Conservation (phyloP, 805 yeast species). For the Ogataea paraovalis region DNA sequence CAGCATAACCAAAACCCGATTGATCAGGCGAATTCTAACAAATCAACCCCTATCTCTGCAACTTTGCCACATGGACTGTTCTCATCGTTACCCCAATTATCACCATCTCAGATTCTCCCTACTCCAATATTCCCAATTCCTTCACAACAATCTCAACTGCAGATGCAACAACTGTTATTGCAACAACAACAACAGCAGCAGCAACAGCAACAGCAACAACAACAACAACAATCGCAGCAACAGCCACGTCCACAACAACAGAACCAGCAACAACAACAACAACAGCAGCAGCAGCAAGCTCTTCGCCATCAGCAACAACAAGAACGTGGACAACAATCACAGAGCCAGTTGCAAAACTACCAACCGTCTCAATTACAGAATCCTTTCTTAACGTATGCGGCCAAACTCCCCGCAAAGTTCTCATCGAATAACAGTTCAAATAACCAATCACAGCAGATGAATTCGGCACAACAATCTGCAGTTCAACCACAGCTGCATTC, state of each 20-base stretch:
- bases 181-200: slow-evolving; percentile 18
- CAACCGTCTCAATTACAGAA: slow-evolving; percentile 1
- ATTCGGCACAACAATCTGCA: slow-evolving; percentile 4
- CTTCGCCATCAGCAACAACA: not conserved
- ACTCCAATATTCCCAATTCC: slow-evolving; percentile 26
- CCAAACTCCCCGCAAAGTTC: slow-evolving; percentile 25
- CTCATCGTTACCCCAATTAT: slow-evolving; percentile 28
- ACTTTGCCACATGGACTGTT: slow-evolving; percentile 27
- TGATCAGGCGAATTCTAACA: slow-evolving; percentile 21
- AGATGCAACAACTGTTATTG: slow-evolving; percentile 18
- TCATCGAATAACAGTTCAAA: slow-evolving; percentile 20
- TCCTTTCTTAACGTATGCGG: slow-evolving; percentile 5
- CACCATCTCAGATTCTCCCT: slow-evolving; percentile 30
- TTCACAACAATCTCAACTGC: slow-evolving; percentile 21
- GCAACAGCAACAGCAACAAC: slow-evolving; percentile 6
- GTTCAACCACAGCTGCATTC: slow-evolving; percentile 4
- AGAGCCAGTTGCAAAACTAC: slow-evolving; percentile 1
- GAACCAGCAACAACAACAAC: not conserved
- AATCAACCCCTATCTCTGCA: slow-evolving; percentile 28
- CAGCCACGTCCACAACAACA: slow-evolving; percentile 1
- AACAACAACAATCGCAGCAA: slow-evolving; percentile 2
- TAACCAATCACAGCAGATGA: slow-evolving; percentile 19
- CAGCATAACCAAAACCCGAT: slow-evolving; percentile 12
- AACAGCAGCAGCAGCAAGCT: not conserved
- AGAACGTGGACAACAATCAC: slow-evolving; percentile 20